Percentiles rank a stretch among this genome's conserved stretches.
These are phyloP conservation scores for Cyberlindnera mycetangii DNA, from an alignment of 805 yeast species.

Conservation along the genomic window DNA sequence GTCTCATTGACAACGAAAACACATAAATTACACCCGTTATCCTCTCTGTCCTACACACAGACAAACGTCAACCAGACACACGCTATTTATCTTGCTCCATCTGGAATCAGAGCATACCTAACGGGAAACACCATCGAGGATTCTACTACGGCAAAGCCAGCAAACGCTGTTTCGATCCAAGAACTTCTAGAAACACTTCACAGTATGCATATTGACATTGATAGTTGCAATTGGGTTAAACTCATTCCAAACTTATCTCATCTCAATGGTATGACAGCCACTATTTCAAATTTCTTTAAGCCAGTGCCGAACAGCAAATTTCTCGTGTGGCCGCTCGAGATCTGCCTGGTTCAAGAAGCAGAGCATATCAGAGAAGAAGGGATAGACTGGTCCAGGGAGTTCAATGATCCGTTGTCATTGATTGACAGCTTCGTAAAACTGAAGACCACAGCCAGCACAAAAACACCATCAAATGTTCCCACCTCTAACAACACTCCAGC, in stretches of 20 bases:
- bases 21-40: slow-evolving; percentile 34
- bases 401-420: slow-evolving; percentile 31
- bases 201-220: slow-evolving; percentile 21
- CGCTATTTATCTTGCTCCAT: slow-evolving; percentile 51
- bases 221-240: slow-evolving; percentile 52
- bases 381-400: neutral
- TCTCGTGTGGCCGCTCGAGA: slow-evolving; percentile 69
- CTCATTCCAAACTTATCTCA: slow-evolving; percentile 66
- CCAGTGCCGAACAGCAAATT: slow-evolving; percentile 51
- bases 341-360: slow-evolving; percentile 58
- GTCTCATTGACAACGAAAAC: slow-evolving; percentile 33
- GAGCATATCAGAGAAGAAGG: neutral
- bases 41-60: slow-evolving; percentile 16
- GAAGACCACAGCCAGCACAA: slow-evolving; percentile 36
- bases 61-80: slow-evolving; percentile 27
- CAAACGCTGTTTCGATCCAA: slow-evolving; percentile 36
- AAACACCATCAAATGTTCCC: slow-evolving; percentile 33
- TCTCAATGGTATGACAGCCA: slow-evolving; percentile 65
- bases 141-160: slow-evolving; percentile 40
- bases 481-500: slow-evolving; percentile 28
- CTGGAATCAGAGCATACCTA: slow-evolving; percentile 49
- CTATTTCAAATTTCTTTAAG: slow-evolving; percentile 52
- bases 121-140: slow-evolving; percentile 34
- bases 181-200: slow-evolving; percentile 38
- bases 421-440: slow-evolving; percentile 39